Conservation (phyloP, 768 basidiomycete species). For the Gelatoporia subvermispora region DNA sequence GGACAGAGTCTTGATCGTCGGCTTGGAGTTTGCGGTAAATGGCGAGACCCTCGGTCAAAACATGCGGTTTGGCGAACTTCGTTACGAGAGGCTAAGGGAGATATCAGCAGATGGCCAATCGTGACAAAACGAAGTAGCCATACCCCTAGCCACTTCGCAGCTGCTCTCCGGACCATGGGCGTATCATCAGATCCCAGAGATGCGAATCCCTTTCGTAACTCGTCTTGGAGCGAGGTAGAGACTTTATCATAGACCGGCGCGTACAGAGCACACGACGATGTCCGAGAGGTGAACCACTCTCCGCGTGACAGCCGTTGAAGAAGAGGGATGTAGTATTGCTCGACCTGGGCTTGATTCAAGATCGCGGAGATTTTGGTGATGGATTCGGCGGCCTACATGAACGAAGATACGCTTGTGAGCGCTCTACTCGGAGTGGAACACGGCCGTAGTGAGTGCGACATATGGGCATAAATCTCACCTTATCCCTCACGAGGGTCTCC, state of each 20-base stretch:
- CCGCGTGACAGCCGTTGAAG: constrained; percentile 84
- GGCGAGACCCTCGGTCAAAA: constrained; percentile 83
- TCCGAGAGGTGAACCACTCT: constrained; percentile 98
- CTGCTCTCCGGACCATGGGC: constrained; percentile 96
- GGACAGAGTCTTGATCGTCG: constrained; percentile 98
- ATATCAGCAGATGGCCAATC: constrained; percentile 2
- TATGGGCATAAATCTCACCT: constrained; percentile 47
- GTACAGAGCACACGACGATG: constrained; percentile 91
- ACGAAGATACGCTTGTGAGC: constrained; percentile 1
- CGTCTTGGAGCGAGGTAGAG: constrained; percentile 70
- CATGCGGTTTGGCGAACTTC: constrained; percentile 72
- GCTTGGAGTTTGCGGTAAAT: constrained; percentile 90
- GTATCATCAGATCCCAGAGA: constrained; percentile 90
- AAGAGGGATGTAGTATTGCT: constrained; percentile 88
- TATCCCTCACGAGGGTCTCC: constrained; percentile 96
- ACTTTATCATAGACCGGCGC: constrained; percentile 85
- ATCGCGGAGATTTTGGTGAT: constrained; percentile 84
- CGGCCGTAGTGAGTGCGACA: background rate
- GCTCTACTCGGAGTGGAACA: background rate
- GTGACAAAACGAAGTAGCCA: constrained; percentile 27
- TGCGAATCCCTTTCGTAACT: constrained; percentile 80
- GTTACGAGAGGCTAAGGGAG: constrained; percentile 72
- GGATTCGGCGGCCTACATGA: constrained; percentile 82
- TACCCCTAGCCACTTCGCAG: constrained; percentile 94
- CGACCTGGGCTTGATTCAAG: constrained; percentile 74